phyloP scores from a whole-genome alignment of 371 early-diverging fungal genomes.

The Gilbertella persicaria region DNA sequence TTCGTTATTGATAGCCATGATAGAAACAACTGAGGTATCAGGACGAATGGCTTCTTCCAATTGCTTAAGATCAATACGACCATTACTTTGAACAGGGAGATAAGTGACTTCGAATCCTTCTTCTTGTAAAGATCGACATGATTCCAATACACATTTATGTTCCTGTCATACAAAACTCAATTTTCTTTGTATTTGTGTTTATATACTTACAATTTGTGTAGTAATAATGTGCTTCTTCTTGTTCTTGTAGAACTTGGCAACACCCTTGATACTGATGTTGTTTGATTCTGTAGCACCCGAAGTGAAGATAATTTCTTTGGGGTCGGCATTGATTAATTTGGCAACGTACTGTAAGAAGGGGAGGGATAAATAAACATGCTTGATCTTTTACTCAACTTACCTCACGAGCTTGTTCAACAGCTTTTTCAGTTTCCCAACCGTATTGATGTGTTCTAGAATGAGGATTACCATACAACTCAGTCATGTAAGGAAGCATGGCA shows the following conservation, averaged over 20 bases:
- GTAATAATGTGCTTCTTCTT: slow-evolving; percentile 99
- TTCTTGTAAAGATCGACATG: slow-evolving; percentile 96
- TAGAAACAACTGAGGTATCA: slow-evolving; percentile 92
- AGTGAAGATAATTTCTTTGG: slow-evolving; percentile 99
- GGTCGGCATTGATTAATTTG: slow-evolving; percentile 90
- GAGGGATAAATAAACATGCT: neutral
- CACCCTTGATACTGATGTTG: slow-evolving; percentile 97
- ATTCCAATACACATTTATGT: slow-evolving; percentile 99
- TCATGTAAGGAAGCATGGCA: slow-evolving; percentile 97
- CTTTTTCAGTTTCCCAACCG: slow-evolving; percentile 99
- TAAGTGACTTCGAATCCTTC: slow-evolving; percentile 99
- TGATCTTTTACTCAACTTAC: slow-evolving; percentile 34
- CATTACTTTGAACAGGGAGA: slow-evolving; percentile 89
- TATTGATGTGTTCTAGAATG: slow-evolving; percentile 98
- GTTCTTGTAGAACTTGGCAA: slow-evolving; percentile 93
- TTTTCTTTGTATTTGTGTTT: neutral
- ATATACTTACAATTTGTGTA: slow-evolving; percentile 78
- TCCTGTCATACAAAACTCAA: slow-evolving; percentile 59
- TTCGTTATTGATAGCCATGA: slow-evolving; percentile 99
- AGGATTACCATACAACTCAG: slow-evolving; percentile 96
- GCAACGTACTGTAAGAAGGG: slow-evolving; percentile 77
- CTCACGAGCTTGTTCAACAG: slow-evolving; percentile 91
- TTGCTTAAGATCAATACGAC: slow-evolving; percentile 78
- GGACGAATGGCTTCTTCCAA: slow-evolving; percentile 91
- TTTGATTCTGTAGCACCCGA: slow-evolving; percentile 99